Evolutionary conservation across 2,329 filamentous ascomycete genomes (phyloP), one percentile per base, ranked within the genome.

Genomic region (Aspergillus thermomutatus): DNA sequence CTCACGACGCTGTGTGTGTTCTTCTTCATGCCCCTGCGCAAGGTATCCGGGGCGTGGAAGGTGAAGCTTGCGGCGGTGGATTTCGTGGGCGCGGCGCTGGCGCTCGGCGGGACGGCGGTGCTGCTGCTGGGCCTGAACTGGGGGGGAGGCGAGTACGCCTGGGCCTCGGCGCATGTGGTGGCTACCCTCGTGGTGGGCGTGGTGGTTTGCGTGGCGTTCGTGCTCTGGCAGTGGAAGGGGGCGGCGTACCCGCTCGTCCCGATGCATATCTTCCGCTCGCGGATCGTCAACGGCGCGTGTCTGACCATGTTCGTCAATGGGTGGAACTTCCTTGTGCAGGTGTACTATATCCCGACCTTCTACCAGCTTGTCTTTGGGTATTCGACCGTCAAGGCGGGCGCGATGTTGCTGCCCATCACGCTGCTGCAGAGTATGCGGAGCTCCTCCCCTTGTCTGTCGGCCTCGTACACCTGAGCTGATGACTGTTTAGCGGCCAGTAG

Each of bases 271-370:
- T 83, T 85, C 74, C 78, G 78, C 60, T 77, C 74, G 1, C 72
- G 71, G 17, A 81, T 84, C 28, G 80, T 83, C 28, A 82, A 82
- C 37, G 82, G 82, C 1, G 80, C 81, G 1, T 83, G 80, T 57
- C 60, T 84, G 19, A 83, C 80, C 17, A 83, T 83, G 80, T 80
- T 81, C 37, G 79, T 84, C 64, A 83, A 84, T 51, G 82, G 82
- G 3, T 84, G 82, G 82, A 83, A 83, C 60, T 83, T 83, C 54
- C 72, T 84, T 25, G 78, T 82, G n/a, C 82, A 84, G 59, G 67
- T 86, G 2, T 87, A 86, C 67, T 87, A 83, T 62, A 73, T 87
- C 2, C 84, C 85, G 0, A 75, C 86, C 0, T 87, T 85, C 65
- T 83, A 83, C 47, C 84, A 87, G 65, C 82, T 85, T 53, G 82